These are phyloP conservation scores for Globisporangium rhizosaccharum DNA, from an alignment of 352 stramenopile species.

Conservation along the genomic window DNA sequence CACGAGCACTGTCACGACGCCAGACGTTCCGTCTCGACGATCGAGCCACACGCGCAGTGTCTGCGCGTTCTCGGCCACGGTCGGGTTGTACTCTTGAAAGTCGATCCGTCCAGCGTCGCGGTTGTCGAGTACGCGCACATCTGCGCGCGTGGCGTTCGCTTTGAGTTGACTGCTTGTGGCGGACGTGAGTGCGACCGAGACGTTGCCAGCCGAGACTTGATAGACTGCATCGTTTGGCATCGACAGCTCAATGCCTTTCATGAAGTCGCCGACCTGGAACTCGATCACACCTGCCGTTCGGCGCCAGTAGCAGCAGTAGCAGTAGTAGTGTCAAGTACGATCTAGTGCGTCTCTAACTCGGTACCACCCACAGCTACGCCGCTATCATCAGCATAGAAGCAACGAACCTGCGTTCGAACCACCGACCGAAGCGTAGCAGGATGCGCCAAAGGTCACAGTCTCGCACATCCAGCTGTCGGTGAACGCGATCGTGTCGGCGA, in stretches of 20 bases:
- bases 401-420: slow-evolving; percentile 20
- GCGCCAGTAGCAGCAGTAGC: background rate
- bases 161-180: slow-evolving; percentile 16
- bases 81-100: slow-evolving; percentile 22
- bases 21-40: slow-evolving; percentile 7
- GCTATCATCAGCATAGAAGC: background rate
- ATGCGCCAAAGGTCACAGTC: slow-evolving; percentile 6
- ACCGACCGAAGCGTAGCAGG: slow-evolving; percentile 8
- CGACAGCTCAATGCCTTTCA: slow-evolving; percentile 22
- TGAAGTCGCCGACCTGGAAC: slow-evolving; percentile 21
- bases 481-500: slow-evolving; percentile 10
- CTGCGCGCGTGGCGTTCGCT: background rate
- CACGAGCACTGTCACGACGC: slow-evolving; percentile 18
- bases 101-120: slow-evolving; percentile 25
- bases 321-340: background rate
- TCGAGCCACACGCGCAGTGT: slow-evolving; percentile 13
- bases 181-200: slow-evolving; percentile 19
- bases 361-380: background rate
- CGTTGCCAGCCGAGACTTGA: slow-evolving; percentile 15
- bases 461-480: slow-evolving; percentile 1
- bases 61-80: slow-evolving; percentile 4
- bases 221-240: slow-evolving; percentile 24
- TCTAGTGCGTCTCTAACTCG: background rate
- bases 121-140: slow-evolving; percentile 29
- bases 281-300: slow-evolving; percentile 12